A percentile compares a stretch with the other conserved stretches of the same genome.
These are phyloP conservation scores for Telopea speciosissima DNA, from an alignment of 177 flowering plant species.

Conservation along the genomic window DNA sequence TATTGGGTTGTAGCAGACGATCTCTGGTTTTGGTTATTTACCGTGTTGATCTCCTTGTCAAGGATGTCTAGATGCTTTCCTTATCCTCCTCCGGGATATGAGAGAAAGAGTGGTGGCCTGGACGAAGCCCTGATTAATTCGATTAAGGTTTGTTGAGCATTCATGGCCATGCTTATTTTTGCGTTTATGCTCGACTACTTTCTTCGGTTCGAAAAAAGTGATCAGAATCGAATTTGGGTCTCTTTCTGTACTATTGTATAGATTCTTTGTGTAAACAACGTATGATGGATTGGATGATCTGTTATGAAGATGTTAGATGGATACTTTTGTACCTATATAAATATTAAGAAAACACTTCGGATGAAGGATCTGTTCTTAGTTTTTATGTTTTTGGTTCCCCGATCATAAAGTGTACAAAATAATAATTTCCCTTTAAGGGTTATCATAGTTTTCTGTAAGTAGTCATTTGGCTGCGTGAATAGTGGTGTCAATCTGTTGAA, in stretches of 20 bases:
- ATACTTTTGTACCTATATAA: neutral
- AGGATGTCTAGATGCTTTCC: slow-evolving; percentile 69
- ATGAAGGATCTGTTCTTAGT: too few relatives aligned
- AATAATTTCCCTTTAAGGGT: too few relatives aligned
- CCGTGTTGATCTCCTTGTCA: neutral
- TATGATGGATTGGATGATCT: neutral
- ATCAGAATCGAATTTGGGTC: neutral
- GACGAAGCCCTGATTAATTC: slow-evolving; percentile 40
- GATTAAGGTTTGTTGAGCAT: slow-evolving; percentile 63
- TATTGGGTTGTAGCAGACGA: neutral
- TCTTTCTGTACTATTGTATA: neutral
- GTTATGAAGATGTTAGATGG: neutral
- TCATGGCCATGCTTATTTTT: slow-evolving; percentile 14
- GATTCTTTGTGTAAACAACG: neutral
- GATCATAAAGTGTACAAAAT: too few relatives aligned
- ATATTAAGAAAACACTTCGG: neutral
- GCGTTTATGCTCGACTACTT: slow-evolving; percentile 23
- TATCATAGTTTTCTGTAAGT: too few relatives aligned
- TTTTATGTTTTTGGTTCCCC: too few relatives aligned
- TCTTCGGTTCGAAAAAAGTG: slow-evolving; percentile 6
- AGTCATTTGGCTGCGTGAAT: too few relatives aligned
- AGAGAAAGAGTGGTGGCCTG: slow-evolving; percentile 18
- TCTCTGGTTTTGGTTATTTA: neutral
- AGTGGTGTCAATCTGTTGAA: too few relatives aligned
- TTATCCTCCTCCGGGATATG: slow-evolving; percentile 45